These are phyloP conservation scores for Teratosphaeria gauchensis DNA, from an alignment of 2,329 filamentous ascomycete species.

Conservation along the genomic window DNA sequence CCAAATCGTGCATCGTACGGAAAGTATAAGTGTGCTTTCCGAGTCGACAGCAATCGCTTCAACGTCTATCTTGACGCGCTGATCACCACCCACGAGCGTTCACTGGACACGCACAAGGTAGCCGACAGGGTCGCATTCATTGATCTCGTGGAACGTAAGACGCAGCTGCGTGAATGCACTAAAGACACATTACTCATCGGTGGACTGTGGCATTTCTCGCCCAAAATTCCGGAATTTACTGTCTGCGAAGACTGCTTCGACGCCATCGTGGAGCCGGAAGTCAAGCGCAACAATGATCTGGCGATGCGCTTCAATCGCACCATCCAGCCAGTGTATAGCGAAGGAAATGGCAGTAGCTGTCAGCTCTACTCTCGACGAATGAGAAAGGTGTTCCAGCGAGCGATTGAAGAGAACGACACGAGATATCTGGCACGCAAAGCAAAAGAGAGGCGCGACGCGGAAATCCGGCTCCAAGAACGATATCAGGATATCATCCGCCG, in stretches of 20 bases:
- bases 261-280: conserved; percentile 62
- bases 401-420: conserved; percentile 58
- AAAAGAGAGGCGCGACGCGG: conserved; percentile 47
- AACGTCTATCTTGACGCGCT: conserved; percentile 48
- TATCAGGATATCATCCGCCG: conserved; percentile 28
- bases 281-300: conserved; percentile 39
- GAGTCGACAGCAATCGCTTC: conserved; percentile 50
- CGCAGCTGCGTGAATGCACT: conserved; percentile 52
- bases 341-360: conserved; percentile 48
- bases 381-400: conserved; percentile 60
- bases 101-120: conserved; percentile 25
- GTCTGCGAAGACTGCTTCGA: conserved; percentile 84
- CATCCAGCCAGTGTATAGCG: conserved; percentile 45
- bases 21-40: conserved; percentile 58
- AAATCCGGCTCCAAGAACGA: conserved; percentile 49
- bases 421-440: conserved; percentile 54
- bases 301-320: conserved; percentile 57
- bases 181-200: conserved; percentile 54
- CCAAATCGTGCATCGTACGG: conserved; percentile 38
- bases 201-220: conserved; percentile 67
- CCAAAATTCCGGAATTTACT: conserved; percentile 59
- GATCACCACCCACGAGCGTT: conserved; percentile 42
- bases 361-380: conserved; percentile 75
- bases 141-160: conserved; percentile 51
- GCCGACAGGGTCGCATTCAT: conserved; percentile 54